Percentiles rank a stretch among this genome's conserved stretches.
Conservation (phyloP, 139 green algal species). For the Yamagishiella unicocca region DNA sequence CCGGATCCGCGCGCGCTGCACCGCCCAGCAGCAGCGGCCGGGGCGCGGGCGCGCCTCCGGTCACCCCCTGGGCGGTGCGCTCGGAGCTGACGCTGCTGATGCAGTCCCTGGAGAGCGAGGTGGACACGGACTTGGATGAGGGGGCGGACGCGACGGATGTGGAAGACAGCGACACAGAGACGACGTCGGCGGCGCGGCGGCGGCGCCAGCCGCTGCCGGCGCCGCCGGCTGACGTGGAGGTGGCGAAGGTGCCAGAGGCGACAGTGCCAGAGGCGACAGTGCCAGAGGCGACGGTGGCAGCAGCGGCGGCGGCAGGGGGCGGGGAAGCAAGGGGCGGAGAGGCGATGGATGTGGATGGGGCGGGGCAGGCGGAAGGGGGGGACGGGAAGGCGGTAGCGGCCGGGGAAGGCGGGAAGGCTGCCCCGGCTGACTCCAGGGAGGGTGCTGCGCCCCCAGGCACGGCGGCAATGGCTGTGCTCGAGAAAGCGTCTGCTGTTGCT, state of each 20-base stretch:
- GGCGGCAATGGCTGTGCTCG: not conserved
- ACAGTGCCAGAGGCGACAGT: not conserved
- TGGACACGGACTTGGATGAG: slow-evolving; percentile 38
- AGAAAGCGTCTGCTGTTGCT: not conserved
- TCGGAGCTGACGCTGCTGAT: slow-evolving; percentile 22
- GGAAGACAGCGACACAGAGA: not conserved
- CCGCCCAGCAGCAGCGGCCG: not conserved
- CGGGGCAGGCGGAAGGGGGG: not conserved
- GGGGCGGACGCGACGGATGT: slow-evolving; percentile 31
- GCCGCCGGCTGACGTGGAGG: not conserved
- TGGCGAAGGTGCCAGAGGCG: not conserved
- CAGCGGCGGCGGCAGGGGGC: not conserved
- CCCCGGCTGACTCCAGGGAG: not conserved
- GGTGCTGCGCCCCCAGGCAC: not conserved
- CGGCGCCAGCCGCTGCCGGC: not conserved
- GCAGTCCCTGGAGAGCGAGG: not conserved
- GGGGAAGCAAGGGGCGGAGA: too few relatives aligned
- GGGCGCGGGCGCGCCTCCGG: not conserved
- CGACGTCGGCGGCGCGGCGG: not conserved
- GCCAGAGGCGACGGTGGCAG: not conserved
- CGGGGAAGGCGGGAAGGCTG: too few relatives aligned
- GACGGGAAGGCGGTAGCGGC: not conserved
- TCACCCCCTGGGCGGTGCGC: not conserved
- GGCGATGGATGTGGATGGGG: slow-evolving; percentile 1
- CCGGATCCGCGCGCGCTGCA: not conserved